Evolutionary conservation across 345 rosid species (phyloP).

Genomic region (Lumnitzera racemosa): DNA sequence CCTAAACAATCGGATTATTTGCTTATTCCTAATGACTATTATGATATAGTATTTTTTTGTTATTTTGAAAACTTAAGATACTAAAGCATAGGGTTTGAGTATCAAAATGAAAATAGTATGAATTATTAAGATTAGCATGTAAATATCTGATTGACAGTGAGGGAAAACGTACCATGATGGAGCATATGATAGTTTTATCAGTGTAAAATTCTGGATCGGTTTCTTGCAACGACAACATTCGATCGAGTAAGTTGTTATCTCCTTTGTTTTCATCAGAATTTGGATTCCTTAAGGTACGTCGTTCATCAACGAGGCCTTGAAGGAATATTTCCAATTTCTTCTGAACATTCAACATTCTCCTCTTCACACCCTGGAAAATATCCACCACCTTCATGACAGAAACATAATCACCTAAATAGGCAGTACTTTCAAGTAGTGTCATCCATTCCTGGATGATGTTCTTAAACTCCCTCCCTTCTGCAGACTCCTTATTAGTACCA

Average conservation of each 20-base stretch:
- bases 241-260: constrained; percentile 1
- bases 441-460: neutral
- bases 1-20: no score
- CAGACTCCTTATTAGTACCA: neutral
- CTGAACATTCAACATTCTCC: neutral
- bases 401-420: neutral
- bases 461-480: neutral
- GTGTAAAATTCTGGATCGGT: constrained; percentile 6
- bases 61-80: no score
- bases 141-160: no score
- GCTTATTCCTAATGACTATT: no score
- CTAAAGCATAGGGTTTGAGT: no score
- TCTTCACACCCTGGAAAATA: constrained; percentile 1
- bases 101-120: no score
- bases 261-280: neutral
- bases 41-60: no score
- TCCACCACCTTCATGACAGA: neutral
- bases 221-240: constrained; percentile 8
- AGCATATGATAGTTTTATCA: constrained; percentile 2
- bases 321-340: neutral
- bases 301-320: neutral
- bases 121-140: no score
- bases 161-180: constrained; percentile 1
- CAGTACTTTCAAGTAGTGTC: neutral
- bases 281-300: neutral